Conservation (phyloP, 129 eudicot species). For the Rutidosis leptorrhynchoides region DNA sequence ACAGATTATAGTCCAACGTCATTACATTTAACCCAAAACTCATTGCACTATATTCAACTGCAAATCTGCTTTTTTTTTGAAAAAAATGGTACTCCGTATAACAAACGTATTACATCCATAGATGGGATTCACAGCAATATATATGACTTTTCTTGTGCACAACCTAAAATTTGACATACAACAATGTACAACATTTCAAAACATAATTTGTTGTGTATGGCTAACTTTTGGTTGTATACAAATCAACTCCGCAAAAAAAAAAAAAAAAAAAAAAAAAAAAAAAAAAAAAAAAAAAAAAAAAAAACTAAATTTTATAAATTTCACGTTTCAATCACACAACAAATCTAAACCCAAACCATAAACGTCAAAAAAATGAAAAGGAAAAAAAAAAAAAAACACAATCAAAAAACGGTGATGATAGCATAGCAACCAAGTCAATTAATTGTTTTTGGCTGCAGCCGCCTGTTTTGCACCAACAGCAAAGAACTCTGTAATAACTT, state of each 20-base stretch:
- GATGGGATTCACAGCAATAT: too few species aligned
- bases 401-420: conserved; percentile 16
- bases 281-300: too few species aligned
- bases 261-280: too few species aligned
- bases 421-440: conserved; percentile 15
- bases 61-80: background rate
- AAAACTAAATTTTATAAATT: conserved; percentile 17
- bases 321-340: conserved; percentile 31
- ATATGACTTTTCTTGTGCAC: too few species aligned
- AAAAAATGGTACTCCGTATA: background rate
- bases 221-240: too few species aligned
- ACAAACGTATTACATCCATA: too few species aligned
- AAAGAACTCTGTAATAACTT: conserved; percentile 87
- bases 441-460: conserved; percentile 38
- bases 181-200: too few species aligned
- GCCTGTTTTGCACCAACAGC: conserved; percentile 80
- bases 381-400: background rate
- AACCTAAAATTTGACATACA: too few species aligned
- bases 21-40: background rate
- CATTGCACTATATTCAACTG: background rate
- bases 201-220: too few species aligned
- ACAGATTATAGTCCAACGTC: too few species aligned
- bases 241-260: too few species aligned
- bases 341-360: conserved; percentile 32
- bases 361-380: conserved; percentile 11